Conservation (phyloP, 306 rosid species). For the Cucumis melo region DNA sequence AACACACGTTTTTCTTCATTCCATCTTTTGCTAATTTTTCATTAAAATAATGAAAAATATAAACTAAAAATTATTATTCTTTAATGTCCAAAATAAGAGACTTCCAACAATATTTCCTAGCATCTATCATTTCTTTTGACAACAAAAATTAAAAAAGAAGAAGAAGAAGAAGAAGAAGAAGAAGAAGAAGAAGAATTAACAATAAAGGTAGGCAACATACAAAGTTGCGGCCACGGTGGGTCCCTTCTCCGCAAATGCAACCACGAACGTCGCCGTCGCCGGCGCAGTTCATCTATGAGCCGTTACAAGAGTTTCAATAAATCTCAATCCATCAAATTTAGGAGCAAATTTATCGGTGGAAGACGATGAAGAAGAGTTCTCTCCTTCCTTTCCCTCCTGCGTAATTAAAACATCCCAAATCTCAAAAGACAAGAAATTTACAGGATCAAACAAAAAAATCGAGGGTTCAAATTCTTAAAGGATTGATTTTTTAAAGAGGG, state of each 20-base stretch:
- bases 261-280: neutral
- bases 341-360: slow-evolving; percentile 14
- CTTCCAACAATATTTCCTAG: neutral
- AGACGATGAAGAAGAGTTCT: neutral
- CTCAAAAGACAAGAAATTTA: neutral
- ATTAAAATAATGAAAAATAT: neutral
- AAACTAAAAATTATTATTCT: neutral
- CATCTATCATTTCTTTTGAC: neutral
- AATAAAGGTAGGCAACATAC: neutral
- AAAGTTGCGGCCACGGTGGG: neutral
- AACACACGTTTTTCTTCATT: neutral
- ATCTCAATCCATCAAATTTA: slow-evolving; percentile 11
- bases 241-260: neutral
- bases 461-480: neutral
- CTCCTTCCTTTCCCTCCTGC: slow-evolving; percentile 4
- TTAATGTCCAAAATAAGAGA: neutral
- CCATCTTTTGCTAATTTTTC: neutral
- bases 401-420: neutral
- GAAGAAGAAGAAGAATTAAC: neutral
- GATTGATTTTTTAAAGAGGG: neutral
- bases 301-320: slow-evolving; percentile 12
- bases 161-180: no score
- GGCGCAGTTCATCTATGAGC: slow-evolving; percentile 7
- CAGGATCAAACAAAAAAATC: neutral
- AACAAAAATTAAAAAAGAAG: neutral